Conservation (phyloP, 306 rosid species). For the Gillenia trifoliata region DNA sequence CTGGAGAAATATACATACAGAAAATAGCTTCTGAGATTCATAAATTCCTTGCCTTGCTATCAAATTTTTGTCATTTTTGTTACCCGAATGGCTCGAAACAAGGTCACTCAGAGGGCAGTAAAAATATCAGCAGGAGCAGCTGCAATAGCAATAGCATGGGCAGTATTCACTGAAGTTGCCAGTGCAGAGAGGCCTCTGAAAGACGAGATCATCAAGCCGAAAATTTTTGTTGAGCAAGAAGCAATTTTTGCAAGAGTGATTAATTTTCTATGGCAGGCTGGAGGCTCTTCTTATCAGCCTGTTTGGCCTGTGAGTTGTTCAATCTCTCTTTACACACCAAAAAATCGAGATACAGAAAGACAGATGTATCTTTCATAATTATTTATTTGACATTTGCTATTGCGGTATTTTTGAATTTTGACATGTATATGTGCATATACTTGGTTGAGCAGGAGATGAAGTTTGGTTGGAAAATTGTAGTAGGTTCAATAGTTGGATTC, state of each 20-base stretch:
- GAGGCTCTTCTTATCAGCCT: conserved; percentile 50
- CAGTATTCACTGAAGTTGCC: conserved; percentile 28
- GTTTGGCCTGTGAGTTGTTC: conserved; percentile 73
- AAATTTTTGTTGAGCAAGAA: conserved; percentile 3
- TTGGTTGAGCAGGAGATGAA: conserved; percentile 63
- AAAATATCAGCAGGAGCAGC: conserved; percentile 25
- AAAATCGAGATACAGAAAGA: background rate
- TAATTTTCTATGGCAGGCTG: conserved; percentile 52
- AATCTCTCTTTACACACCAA: background rate
- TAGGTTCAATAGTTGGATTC: conserved; percentile 74
- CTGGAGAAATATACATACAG: background rate
- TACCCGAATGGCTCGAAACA: conserved; percentile 38
- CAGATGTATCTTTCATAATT: background rate
- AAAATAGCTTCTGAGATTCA: background rate
- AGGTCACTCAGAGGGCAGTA: conserved; percentile 24
- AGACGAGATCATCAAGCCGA: conserved; percentile 23
- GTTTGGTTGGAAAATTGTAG: conserved; percentile 67
- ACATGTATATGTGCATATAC: conserved; percentile 1
- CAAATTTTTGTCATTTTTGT: background rate
- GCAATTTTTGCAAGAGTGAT: conserved; percentile 33
- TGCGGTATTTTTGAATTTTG: conserved; percentile 4
- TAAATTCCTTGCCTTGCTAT: conserved; percentile 1
- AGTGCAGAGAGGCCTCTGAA: conserved; percentile 48
- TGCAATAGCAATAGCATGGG: conserved; percentile 25
- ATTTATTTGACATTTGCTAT: conserved; percentile 1